These are phyloP conservation scores for Penicillium turbatum DNA, from an alignment of 495 filamentous ascomycete species.

Conservation along the genomic window DNA sequence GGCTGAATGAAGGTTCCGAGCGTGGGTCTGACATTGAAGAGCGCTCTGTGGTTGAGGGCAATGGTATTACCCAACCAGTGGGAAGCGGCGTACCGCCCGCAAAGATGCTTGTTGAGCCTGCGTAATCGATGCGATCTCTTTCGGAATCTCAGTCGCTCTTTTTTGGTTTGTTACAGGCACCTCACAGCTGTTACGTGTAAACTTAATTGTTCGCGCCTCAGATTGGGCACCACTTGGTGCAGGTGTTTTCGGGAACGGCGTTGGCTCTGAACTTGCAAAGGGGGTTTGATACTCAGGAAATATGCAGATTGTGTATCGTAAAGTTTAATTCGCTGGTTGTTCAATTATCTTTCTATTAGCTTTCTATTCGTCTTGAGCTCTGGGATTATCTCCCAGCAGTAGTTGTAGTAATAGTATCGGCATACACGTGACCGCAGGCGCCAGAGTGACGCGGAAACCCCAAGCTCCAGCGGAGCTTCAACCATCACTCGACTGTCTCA, in stretches of 20 bases:
- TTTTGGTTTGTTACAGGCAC: background rate
- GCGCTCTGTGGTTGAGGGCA: background rate
- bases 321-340: conserved; percentile 1
- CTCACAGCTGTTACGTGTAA: conserved; percentile 1
- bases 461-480: conserved; percentile 36
- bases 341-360: background rate
- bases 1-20: background rate
- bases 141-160: no score
- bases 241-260: conserved; percentile 3
- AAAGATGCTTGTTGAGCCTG: conserved; percentile 5
- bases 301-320: conserved; percentile 8
- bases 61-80: conserved; percentile 1
- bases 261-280: conserved; percentile 1
- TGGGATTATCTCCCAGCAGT: background rate
- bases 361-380: background rate
- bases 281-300: conserved; percentile 6
- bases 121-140: background rate
- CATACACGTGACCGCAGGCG: conserved; percentile 42
- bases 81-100: conserved; percentile 4
- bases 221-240: conserved; percentile 1
- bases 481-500: conserved; percentile 22
- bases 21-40: conserved; percentile 1
- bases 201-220: background rate
- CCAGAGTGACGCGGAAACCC: conserved; percentile 44
- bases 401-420: background rate